phyloP scores from a whole-genome alignment of 441 rosid species.

The Macaranga tanarius region DNA sequence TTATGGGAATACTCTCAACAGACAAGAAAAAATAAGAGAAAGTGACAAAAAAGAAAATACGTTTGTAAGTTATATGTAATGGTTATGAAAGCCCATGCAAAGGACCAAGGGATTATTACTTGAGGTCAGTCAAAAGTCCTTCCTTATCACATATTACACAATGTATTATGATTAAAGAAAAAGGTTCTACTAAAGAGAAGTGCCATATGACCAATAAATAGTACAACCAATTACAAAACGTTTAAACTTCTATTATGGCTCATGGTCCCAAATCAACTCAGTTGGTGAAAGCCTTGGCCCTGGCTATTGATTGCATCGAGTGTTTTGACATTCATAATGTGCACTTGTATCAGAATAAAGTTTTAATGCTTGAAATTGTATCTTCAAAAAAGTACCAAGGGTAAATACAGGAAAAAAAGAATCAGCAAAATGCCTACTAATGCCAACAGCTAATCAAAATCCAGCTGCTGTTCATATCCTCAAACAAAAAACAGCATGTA shows the following conservation, averaged over 20 bases:
- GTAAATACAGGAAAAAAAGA: neutral
- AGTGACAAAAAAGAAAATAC: neutral
- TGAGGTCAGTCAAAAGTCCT: neutral
- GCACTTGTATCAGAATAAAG: neutral
- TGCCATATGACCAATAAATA: neutral
- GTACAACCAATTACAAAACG: neutral
- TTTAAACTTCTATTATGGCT: neutral
- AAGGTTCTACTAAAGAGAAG: neutral
- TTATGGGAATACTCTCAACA: constrained; percentile 7
- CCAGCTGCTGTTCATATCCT: neutral
- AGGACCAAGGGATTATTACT: constrained; percentile 14
- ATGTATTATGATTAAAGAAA: neutral
- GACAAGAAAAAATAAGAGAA: constrained; percentile 10
- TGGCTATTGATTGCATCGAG: neutral
- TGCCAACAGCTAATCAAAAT: constrained; percentile 2
- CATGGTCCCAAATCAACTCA: constrained; percentile 1
- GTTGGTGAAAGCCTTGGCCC: neutral
- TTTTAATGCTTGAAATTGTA: too few species aligned
- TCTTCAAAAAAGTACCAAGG: neutral
- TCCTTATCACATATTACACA: neutral
- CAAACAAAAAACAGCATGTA: neutral
- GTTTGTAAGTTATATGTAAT: constrained; percentile 16
- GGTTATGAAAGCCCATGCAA: neutral
- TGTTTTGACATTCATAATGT: neutral
- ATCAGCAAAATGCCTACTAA: neutral